Conservation (phyloP, 192 early-diverging fungal genomes). For the Podila clonocystis region DNA sequence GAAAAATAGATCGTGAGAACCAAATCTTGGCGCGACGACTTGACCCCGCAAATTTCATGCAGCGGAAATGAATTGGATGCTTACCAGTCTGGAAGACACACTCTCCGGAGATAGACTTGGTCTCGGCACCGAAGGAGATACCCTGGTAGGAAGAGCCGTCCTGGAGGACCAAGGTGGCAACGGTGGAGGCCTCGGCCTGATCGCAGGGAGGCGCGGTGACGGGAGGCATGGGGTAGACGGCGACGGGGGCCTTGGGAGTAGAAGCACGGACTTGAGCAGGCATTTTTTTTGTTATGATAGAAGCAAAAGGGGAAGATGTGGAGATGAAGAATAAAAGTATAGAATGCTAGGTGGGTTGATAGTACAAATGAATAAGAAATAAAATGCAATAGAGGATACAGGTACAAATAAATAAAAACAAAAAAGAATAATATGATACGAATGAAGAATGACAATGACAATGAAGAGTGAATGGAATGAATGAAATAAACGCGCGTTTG, state of each 20-base stretch:
- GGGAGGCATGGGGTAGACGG: conserved; percentile 21
- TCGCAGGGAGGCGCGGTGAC: conserved; percentile 46
- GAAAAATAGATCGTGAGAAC: not conserved
- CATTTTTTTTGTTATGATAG: conserved; percentile 12
- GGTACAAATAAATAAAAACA: conserved; percentile 7
- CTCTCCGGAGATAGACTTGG: conserved; percentile 79
- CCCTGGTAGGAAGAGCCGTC: conserved; percentile 90
- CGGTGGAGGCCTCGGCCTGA: conserved; percentile 50
- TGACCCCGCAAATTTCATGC: not conserved
- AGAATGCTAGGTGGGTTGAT: conserved; percentile 7
- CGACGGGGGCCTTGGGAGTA: conserved; percentile 1
- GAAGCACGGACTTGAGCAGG: conserved; percentile 4
- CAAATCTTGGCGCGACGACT: not conserved
- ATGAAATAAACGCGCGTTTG: conserved; percentile 5
- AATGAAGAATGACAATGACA: conserved; percentile 10
- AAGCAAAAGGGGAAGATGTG: not conserved
- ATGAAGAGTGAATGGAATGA: conserved; percentile 1
- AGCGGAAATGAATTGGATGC: not conserved
- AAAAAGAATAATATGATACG: conserved; percentile 9
- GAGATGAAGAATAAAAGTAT: not conserved
- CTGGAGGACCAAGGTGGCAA: conserved; percentile 81
- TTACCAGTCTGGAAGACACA: conserved; percentile 99
- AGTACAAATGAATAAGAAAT: conserved; percentile 4
- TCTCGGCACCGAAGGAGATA: conserved; percentile 95
- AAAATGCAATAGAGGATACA: conserved; percentile 18